Conservation (phyloP, 257 asterid genomes). For the Cinchona pubescens region DNA sequence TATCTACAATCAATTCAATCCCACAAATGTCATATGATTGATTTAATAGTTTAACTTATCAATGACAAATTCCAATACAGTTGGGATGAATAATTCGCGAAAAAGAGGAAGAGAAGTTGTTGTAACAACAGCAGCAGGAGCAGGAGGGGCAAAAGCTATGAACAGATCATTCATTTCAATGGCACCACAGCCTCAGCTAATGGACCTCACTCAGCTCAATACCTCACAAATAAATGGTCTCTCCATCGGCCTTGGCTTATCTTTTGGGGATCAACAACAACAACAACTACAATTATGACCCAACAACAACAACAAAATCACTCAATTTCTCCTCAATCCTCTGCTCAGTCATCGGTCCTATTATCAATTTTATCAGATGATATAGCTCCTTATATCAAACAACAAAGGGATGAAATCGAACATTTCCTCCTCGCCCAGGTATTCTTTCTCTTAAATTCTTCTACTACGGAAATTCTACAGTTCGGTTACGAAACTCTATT, state of each 20-base stretch:
- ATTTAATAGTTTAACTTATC: neutral
- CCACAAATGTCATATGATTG: no score
- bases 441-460: neutral
- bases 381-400: constrained; percentile 32
- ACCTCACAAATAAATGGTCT: constrained; percentile 31
- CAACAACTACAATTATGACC: constrained; percentile 12
- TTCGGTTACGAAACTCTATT: no score
- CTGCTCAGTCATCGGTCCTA: constrained; percentile 31
- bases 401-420: constrained; percentile 39
- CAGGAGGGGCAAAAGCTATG: constrained; percentile 7
- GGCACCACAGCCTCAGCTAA: constrained; percentile 25
- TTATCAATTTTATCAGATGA: constrained; percentile 32
- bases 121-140: neutral
- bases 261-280: constrained; percentile 33
- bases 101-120: constrained; percentile 36
- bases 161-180: constrained; percentile 24
- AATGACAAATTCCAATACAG: constrained; percentile 4
- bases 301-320: constrained; percentile 10
- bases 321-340: constrained; percentile 33
- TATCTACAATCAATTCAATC: neutral
- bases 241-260: constrained; percentile 43
- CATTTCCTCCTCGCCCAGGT: constrained; percentile 34
- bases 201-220: constrained; percentile 35
- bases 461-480: no score
- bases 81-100: constrained; percentile 23